Evolutionary conservation across 106 monocot genomes (phyloP).

Genomic region (Hemerocallis citrina): DNA sequence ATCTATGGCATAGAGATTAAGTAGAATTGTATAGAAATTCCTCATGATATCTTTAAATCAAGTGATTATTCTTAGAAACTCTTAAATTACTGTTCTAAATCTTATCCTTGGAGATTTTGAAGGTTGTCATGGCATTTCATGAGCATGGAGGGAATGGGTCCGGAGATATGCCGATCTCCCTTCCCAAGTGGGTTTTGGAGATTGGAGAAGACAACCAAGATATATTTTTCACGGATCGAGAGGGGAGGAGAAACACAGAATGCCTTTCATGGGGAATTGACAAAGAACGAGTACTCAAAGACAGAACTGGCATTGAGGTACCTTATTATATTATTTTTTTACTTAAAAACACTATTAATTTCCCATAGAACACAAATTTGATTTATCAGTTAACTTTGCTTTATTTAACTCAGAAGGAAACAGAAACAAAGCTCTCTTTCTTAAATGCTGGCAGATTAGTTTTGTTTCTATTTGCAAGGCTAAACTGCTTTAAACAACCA

Average conservation of each 20-base stretch:
- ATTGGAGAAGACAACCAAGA: conserved; percentile 94
- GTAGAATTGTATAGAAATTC: background rate
- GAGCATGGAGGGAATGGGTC: conserved; percentile 52
- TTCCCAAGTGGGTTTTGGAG: conserved; percentile 95
- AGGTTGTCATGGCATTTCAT: conserved; percentile 92
- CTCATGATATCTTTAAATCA: background rate
- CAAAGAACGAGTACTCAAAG: conserved; percentile 71
- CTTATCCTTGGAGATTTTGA: conserved; percentile 9
- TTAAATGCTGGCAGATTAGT: background rate
- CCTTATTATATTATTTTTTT: background rate
- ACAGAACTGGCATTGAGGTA: conserved; percentile 95
- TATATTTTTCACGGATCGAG: conserved; percentile 98
- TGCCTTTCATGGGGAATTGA: conserved; percentile 97
- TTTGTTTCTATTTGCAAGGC: background rate
- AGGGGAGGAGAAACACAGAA: conserved; percentile 82
- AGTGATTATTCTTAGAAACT: background rate
- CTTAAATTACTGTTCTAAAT: background rate
- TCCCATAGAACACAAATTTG: background rate
- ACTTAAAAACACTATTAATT: background rate
- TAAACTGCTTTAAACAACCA: too few species aligned
- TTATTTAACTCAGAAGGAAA: background rate
- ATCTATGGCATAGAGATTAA: background rate
- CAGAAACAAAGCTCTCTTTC: background rate
- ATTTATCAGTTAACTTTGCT: background rate
- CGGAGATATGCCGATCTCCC: conserved; percentile 53